Evolutionary conservation across 306 rosid species (phyloP), one percentile per base, ranked within the genome.

Genomic region (Prunus salicina): DNA sequence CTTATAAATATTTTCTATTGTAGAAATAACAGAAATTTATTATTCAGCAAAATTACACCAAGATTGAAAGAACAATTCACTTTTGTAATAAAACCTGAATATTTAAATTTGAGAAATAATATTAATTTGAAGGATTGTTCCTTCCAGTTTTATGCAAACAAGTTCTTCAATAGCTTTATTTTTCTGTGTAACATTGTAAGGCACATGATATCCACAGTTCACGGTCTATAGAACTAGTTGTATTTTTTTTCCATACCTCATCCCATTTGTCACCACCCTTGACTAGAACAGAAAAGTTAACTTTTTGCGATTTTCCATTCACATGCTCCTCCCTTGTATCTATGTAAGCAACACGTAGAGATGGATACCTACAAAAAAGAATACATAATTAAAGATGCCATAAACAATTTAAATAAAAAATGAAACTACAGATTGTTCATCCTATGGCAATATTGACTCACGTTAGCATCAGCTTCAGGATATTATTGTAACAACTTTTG

Each of bases 311-410:
- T 83, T 74, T 85, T 78, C 87, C 88, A 49, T 63, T 71, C 78
- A 80, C 82, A 19, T 87, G 56, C 69, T 86, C 89, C 78, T 90
- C 99, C 57, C 80, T 72, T 87, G 85, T 91, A 86, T 95, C 99
- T 49, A 95, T 89, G 85, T 95, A 95, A 76, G 99, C 99, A 77
- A 95, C 90, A 18, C 99, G 97, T 47, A 95, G 97, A 51, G 96
- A 87, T 79, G 84, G 69, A 81, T 95, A 53, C 71, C 99, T 95
- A 85, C 78, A 86, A 30, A 34, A 60, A 52, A 45, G 64, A 56
- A 77, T n/a, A 53, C 70, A 67, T 72, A 74, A 75, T 67, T 73
- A 63, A 75, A 71, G 67, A 89, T 74, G 49, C 49, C 56, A 81
- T 45, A 72, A 66, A 72, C 24, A 41, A 74, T 56, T 80, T 53